Percentiles rank a stretch among this genome's conserved stretches.
Evolutionary conservation across 257 asterid genomes (phyloP).

Genomic region (Solanum habrochaites): DNA sequence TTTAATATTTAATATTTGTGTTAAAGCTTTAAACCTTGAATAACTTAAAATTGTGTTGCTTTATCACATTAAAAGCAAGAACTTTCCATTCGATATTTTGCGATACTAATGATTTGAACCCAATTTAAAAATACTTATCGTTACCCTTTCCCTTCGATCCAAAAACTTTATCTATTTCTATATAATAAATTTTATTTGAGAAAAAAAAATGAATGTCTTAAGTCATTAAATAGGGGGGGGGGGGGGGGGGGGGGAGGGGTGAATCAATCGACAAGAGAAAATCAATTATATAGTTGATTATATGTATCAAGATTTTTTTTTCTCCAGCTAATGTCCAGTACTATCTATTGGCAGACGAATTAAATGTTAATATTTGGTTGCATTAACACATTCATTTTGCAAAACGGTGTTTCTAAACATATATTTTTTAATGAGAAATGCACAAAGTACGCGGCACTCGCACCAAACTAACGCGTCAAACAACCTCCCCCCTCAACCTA

Average conservation of each 20-base stretch:
- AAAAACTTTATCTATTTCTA: not conserved
- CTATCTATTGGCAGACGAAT: not conserved
- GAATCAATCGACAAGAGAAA: not conserved
- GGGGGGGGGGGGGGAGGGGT: too few species aligned
- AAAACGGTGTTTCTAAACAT: accelerated
- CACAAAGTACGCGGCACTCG: too few species aligned
- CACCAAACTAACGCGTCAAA: too few species aligned
- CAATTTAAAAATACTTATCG: not conserved
- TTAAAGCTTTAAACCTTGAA: not conserved
- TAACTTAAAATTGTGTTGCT: not conserved
- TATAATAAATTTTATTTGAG: not conserved
- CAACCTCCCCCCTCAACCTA: too few species aligned
- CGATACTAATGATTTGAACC: not conserved
- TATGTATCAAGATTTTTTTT: not conserved
- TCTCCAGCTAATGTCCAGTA: accelerated
- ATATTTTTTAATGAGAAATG: too few species aligned
- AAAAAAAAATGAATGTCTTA: too few species aligned
- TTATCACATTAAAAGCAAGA: not conserved
- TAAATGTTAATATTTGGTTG: accelerated
- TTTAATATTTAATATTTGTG: not conserved
- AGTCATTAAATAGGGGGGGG: too few species aligned
- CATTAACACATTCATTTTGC: accelerated
- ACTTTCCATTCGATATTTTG: not conserved
- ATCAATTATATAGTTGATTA: not conserved
- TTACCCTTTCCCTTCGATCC: not conserved